These are phyloP conservation scores for Ceratocystiopsis sp. DNA, from an alignment of 2,329 filamentous ascomycete species.

Conservation along the genomic window DNA sequence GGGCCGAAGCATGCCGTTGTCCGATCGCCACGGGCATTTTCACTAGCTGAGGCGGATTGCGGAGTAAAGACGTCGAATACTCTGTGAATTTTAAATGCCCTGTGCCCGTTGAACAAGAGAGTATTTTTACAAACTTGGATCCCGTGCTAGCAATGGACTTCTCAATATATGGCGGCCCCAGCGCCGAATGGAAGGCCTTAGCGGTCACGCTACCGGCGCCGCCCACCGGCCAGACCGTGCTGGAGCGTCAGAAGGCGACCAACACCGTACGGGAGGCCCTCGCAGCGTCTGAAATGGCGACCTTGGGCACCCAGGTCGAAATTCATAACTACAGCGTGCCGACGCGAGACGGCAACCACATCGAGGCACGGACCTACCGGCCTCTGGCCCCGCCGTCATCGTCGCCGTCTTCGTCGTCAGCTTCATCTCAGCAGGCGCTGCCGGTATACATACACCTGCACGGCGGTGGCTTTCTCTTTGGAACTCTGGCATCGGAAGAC, in stretches of 20 bases:
- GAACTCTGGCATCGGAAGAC: constrained; percentile 35
- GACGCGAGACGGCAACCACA: constrained; percentile 7
- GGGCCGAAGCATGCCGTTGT: too few species aligned
- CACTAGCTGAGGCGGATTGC: too few species aligned
- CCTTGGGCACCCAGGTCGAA: constrained; percentile 13
- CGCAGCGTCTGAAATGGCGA: constrained; percentile 15
- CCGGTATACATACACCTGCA: constrained; percentile 18
- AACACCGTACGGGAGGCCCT: constrained; percentile 19
- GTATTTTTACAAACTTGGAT: too few species aligned
- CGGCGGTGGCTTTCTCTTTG: constrained; percentile 29
- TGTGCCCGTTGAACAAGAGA: too few species aligned
- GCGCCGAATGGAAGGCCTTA: constrained; percentile 26
- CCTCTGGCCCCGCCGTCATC: background rate
- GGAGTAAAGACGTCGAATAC: too few species aligned
- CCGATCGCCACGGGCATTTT: too few species aligned
- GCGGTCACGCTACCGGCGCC: constrained; percentile 16
- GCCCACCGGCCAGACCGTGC: constrained; percentile 9
- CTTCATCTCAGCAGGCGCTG: constrained; percentile 16
- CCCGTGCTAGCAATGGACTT: constrained; percentile 8
- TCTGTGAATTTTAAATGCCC: too few species aligned
- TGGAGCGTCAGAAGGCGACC: constrained; percentile 12
- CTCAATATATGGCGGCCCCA: constrained; percentile 22
- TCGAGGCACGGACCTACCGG: constrained; percentile 14
- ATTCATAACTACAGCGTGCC: constrained; percentile 17
- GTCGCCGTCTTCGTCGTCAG: too few species aligned